These are phyloP conservation scores for Rusavskia elegans DNA, from an alignment of 495 filamentous ascomycete genomes.

Conservation along the genomic window DNA sequence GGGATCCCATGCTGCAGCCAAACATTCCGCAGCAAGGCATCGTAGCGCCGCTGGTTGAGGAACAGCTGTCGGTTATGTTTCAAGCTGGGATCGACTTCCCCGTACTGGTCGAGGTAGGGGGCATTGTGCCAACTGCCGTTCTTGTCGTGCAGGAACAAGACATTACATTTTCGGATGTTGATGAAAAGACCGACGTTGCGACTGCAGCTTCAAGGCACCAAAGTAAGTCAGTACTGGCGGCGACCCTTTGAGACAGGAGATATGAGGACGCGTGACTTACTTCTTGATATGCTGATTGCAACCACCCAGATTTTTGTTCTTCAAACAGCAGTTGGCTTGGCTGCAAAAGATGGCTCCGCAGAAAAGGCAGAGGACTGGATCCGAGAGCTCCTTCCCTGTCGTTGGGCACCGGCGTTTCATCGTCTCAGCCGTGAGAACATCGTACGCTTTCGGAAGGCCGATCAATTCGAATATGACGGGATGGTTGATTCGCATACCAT, in stretches of 20 bases:
- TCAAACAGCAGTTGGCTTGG: constrained; percentile 80
- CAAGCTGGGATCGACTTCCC: constrained; percentile 78
- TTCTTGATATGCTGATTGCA: constrained; percentile 78
- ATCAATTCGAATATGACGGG: constrained; percentile 88
- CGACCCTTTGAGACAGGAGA: too few species aligned
- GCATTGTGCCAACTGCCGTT: constrained; percentile 74
- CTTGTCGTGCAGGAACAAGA: constrained; percentile 68
- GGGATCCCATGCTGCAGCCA: constrained; percentile 82
- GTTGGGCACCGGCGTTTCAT: constrained; percentile 74
- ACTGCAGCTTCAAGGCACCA: constrained; percentile 47
- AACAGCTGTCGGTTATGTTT: constrained; percentile 72
- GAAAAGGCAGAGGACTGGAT: constrained; percentile 84
- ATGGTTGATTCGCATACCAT: constrained; percentile 41
- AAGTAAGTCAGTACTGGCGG: neutral
- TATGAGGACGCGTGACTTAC: constrained; percentile 32
- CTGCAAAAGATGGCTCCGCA: constrained; percentile 93
- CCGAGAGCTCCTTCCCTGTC: constrained; percentile 75
- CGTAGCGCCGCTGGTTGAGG: constrained; percentile 85
- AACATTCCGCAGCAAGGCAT: constrained; percentile 64
- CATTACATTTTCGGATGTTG: constrained; percentile 86
- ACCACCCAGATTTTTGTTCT: constrained; percentile 51
- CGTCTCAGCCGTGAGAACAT: constrained; percentile 82
- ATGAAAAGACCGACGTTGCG: constrained; percentile 81
- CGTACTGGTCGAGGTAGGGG: constrained; percentile 89
- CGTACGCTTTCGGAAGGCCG: constrained; percentile 79